Base-by-base conservation (phyloP, 371 early-diverging fungal genomes). In the Mucor indicus region DNA sequence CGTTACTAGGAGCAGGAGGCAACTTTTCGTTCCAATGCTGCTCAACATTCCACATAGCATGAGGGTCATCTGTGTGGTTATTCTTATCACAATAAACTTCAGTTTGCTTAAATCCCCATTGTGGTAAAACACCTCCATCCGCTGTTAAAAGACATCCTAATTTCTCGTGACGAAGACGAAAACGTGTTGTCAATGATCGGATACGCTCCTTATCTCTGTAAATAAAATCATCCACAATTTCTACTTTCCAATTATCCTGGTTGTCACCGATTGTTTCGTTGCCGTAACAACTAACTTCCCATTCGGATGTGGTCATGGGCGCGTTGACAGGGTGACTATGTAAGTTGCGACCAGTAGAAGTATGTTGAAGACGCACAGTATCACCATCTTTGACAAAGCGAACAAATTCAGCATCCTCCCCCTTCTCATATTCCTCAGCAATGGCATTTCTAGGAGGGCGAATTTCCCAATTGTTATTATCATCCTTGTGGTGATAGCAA, bases 91-190 rank as follows among this genome's bases (percentile, higher is more conserved):
- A 99, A 3, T 77, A 72, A 1, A 99, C 93, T 64, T 99, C 99
- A 3, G 86, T 79, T 70, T 99, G 99, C 50, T 87, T 86, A 79
- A 94, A 97, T 11, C 99, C 99, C 99, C 99, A 99, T 52, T 91
- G 84, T 3, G 99, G 99, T 31, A 98, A 81, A 21, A 81, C 83
- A 16, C 81, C 83, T 27, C 85, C 84, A 35, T 87, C 79, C 9
- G 91, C 84, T 4, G 80, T 67, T 44, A 99, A 72, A 27, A 92
- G 84, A 62, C 98, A 98, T n/a, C 88, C 87, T 25, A 83, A 67
- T 23, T 62, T 53, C 7, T 66, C 68, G 65, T 98, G 96, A 23
- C 89, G 82, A 44, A 99, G 72, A 12, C 92, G 85, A 65, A 99
- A 89, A 12, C 78, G 83, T 0, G 99, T 96, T 1, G 93, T 86